phyloP scores from a whole-genome alignment of 768 basidiomycete species.

The Agaricus subrufescens region DNA sequence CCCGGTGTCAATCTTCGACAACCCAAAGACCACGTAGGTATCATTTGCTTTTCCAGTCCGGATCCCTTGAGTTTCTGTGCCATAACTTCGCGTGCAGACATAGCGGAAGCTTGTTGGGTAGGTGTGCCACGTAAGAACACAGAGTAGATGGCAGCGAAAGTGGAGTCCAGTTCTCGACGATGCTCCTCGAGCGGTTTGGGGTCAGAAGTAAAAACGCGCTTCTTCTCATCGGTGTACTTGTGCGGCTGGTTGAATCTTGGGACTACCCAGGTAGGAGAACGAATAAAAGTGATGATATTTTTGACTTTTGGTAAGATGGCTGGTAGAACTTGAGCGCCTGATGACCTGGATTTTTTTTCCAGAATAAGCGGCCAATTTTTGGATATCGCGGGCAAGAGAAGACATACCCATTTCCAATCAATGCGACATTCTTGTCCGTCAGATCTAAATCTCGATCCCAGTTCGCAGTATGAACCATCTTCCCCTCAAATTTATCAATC shows the following conservation, averaged over 20 bases:
- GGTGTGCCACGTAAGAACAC: constrained; percentile 23
- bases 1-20: constrained; percentile 28
- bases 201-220: constrained; percentile 27
- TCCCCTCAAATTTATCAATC: constrained; percentile 21
- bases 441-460: constrained; percentile 17
- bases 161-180: constrained; percentile 31
- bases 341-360: constrained; percentile 15
- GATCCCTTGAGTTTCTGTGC: constrained; percentile 30
- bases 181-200: constrained; percentile 32
- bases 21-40: constrained; percentile 25
- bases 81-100: constrained; percentile 29
- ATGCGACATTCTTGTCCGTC: constrained; percentile 22
- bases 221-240: constrained; percentile 32
- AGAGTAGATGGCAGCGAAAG: constrained; percentile 25
- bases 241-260: constrained; percentile 16
- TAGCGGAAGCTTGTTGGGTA: constrained; percentile 22
- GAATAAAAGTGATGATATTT: constrained; percentile 26
- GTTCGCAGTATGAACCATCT: constrained; percentile 24
- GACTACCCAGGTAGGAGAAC: constrained; percentile 23
- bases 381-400: too few relatives aligned
- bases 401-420: constrained; percentile 27
- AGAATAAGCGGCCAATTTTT: background rate
- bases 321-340: constrained; percentile 24
- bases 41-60: constrained; percentile 34
- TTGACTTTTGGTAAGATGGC: constrained; percentile 25